Evolutionary conservation across 768 basidiomycete genomes (phyloP).

Genomic region (Leccinum subgranulosum): DNA sequence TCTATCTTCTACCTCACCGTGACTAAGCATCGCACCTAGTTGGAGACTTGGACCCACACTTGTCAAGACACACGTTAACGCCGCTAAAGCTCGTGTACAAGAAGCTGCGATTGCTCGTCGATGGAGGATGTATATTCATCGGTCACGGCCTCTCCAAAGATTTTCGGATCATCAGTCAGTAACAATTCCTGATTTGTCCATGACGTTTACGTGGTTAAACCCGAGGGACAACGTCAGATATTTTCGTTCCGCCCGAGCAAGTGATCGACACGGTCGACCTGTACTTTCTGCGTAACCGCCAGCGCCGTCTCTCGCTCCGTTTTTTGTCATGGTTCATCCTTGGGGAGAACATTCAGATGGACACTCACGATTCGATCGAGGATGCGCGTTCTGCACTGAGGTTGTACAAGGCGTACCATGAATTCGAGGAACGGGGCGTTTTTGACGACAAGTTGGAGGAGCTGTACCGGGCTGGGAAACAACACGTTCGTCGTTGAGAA

Average conservation of each 20-base stretch:
- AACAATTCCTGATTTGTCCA: conserved; percentile 25
- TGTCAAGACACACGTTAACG: conserved; percentile 85
- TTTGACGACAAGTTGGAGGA: conserved; percentile 91
- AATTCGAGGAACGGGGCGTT: conserved; percentile 67
- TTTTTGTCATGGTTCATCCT: conserved; percentile 96
- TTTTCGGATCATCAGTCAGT: conserved; percentile 92
- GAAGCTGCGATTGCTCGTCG: conserved; percentile 89
- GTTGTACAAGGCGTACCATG: conserved; percentile 78
- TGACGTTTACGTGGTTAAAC: neutral
- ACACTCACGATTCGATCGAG: conserved; percentile 98
- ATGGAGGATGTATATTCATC: conserved; percentile 93
- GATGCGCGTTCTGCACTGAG: conserved; percentile 85
- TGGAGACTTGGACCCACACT: conserved; percentile 86
- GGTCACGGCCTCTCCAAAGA: conserved; percentile 98
- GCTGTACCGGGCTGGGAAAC: conserved; percentile 72
- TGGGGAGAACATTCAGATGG: conserved; percentile 86
- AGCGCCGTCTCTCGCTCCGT: conserved; percentile 85
- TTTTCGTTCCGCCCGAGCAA: conserved; percentile 92
- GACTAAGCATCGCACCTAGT: conserved; percentile 41
- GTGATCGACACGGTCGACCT: conserved; percentile 97
- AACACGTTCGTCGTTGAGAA: conserved; percentile 51
- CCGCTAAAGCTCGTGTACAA: conserved; percentile 98
- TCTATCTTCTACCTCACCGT: neutral
- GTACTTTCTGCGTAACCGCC: conserved; percentile 80
- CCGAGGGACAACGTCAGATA: conserved; percentile 50